Percentiles rank a stretch among this genome's conserved stretches.
phyloP scores from a whole-genome alignment of 345 rosid species.

The Leavenworthia alabamica region DNA sequence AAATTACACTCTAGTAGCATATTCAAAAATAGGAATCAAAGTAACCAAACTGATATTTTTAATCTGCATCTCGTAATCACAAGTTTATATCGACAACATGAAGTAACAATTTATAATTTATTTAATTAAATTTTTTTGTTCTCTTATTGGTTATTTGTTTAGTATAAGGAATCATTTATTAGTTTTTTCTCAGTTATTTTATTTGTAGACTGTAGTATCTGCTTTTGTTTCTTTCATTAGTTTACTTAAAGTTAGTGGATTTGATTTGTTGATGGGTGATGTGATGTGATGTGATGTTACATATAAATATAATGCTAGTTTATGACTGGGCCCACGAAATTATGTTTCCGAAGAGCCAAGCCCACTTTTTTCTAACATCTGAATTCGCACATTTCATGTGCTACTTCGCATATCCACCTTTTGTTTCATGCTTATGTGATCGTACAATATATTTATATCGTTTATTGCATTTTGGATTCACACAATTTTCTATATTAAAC shows the following conservation, averaged over 20 bases:
- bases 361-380: background rate
- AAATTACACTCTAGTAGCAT: too few relatives aligned
- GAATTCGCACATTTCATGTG: slow-evolving; percentile 11
- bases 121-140: too few relatives aligned
- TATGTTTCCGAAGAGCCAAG: background rate
- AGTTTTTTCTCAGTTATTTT: too few relatives aligned
- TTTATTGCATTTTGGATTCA: background rate
- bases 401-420: slow-evolving; percentile 7
- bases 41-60: too few relatives aligned
- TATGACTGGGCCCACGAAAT: background rate
- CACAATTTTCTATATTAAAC: background rate
- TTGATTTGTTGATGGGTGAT: background rate
- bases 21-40: too few relatives aligned
- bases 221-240: background rate
- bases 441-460: background rate
- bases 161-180: too few relatives aligned
- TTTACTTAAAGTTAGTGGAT: background rate
- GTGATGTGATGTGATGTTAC: slow-evolving; percentile 9
- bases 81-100: too few relatives aligned
- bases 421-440: background rate
- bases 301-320: background rate
- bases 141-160: too few relatives aligned
- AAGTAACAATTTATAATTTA: too few relatives aligned
- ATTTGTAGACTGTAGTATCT: too few relatives aligned
- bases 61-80: too few relatives aligned